phyloP scores from a whole-genome alignment of 768 basidiomycete genomes.

The Lactifluus subvellereus region DNA sequence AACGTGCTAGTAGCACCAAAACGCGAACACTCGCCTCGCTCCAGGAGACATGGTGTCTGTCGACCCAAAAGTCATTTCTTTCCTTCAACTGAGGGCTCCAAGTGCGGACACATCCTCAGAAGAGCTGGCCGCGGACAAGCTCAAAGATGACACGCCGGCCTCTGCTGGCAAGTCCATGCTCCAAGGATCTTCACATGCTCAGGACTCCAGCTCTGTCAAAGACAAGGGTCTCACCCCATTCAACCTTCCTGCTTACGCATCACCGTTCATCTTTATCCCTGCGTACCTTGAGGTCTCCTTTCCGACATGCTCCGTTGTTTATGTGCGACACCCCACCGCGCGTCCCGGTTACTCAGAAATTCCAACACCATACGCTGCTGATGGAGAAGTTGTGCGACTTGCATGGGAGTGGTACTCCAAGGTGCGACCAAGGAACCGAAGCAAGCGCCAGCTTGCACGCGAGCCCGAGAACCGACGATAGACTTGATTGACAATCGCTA shows the following conservation, averaged over 20 bases:
- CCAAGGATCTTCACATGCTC: conserved; percentile 1
- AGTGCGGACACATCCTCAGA: conserved; percentile 22
- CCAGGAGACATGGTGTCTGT: conserved; percentile 95
- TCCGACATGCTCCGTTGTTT: conserved; percentile 83
- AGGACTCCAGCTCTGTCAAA: conserved; percentile 5
- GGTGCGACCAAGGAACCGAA: conserved; percentile 52
- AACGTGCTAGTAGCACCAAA: conserved; percentile 51
- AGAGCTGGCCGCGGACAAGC: conserved; percentile 19
- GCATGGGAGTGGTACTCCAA: conserved; percentile 96
- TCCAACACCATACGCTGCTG: conserved; percentile 92
- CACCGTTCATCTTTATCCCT: conserved; percentile 91
- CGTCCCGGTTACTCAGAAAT: conserved; percentile 95
- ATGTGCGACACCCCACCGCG: conserved; percentile 93
- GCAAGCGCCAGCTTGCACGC: conserved; percentile 24
- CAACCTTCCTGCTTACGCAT: conserved; percentile 78
- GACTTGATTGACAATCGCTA: background rate
- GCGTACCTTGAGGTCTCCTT: conserved; percentile 85
- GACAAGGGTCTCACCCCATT: conserved; percentile 55
- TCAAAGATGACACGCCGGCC: conserved; percentile 24
- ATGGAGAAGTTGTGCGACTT: conserved; percentile 85
- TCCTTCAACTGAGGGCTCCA: conserved; percentile 44
- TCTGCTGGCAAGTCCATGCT: conserved; percentile 3
- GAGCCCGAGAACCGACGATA: conserved; percentile 24
- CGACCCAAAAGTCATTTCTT: conserved; percentile 71
- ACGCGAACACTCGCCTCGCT: conserved; percentile 81